Evolutionary conservation across 1,284 basidiomycete genomes (phyloP).

Genomic region (Albatrellus sp.): DNA sequence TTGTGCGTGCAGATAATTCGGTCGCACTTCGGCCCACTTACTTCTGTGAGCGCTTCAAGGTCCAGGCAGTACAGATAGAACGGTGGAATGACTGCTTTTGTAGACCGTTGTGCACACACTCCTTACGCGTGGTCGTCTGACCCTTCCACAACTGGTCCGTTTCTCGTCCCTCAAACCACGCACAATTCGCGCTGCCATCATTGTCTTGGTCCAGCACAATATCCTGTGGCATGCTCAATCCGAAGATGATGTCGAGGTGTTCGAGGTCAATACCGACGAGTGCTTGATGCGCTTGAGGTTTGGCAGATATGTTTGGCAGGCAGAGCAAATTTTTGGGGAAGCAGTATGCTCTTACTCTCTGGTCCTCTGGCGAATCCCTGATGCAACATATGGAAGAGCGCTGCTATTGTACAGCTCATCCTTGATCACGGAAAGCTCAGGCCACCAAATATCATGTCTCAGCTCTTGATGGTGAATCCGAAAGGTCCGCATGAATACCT

Average conservation of each 20-base stretch:
- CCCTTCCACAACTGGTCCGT: constrained; percentile 59
- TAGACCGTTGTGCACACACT: constrained; percentile 75
- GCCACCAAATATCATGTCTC: constrained; percentile 55
- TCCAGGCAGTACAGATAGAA: neutral
- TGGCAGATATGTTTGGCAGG: constrained; percentile 67
- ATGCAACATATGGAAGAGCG: constrained; percentile 33
- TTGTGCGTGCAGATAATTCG: constrained; percentile 68
- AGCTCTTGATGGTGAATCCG: constrained; percentile 36
- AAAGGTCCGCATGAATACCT: constrained; percentile 36
- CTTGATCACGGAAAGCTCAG: constrained; percentile 82
- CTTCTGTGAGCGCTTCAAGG: constrained; percentile 39
- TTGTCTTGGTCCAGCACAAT: constrained; percentile 88
- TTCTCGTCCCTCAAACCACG: constrained; percentile 56
- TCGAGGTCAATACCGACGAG: constrained; percentile 71
- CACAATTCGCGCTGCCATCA: constrained; percentile 59
- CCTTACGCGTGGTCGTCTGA: constrained; percentile 77
- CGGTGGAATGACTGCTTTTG: neutral
- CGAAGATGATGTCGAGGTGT: constrained; percentile 64
- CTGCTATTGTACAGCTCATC: constrained; percentile 63
- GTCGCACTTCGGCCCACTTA: constrained; percentile 70
- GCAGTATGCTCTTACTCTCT: constrained; percentile 35
- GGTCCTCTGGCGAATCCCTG: neutral
- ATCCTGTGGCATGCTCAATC: constrained; percentile 74
- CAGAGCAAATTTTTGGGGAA: constrained; percentile 57
- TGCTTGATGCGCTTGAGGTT: constrained; percentile 71